phyloP scores from a whole-genome alignment of 371 early-diverging fungal species.

The Mucor circinelloides region DNA sequence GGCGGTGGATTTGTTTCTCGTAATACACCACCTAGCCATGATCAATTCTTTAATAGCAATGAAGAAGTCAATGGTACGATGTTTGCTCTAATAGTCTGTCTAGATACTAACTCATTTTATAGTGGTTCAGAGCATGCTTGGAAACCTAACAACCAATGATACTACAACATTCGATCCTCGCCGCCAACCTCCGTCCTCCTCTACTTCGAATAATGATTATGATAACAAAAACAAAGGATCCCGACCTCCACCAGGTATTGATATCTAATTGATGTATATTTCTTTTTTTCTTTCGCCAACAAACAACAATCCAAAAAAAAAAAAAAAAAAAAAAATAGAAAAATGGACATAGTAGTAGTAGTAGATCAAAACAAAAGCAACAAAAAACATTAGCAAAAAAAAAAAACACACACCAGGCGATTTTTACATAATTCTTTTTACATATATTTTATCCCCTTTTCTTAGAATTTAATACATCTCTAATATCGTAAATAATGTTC shows the following conservation, averaged over 20 bases:
- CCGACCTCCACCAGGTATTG: conserved; percentile 23
- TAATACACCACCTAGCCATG: conserved; percentile 9
- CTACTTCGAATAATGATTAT: conserved; percentile 5
- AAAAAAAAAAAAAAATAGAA: neutral
- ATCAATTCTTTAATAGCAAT: conserved; percentile 13
- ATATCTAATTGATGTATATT: conserved; percentile 7
- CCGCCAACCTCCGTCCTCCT: conserved; percentile 4
- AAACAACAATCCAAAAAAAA: neutral
- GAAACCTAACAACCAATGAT: conserved; percentile 9
- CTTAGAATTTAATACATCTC: conserved; percentile 2
- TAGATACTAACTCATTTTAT: neutral
- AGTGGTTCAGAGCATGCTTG: conserved; percentile 20
- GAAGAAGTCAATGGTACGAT: conserved; percentile 18
- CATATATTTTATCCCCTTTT: conserved; percentile 3
- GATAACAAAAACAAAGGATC: conserved; percentile 13
- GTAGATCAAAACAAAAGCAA: neutral
- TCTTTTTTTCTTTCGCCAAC: neutral
- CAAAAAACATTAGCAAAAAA: neutral
- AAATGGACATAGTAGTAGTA: neutral
- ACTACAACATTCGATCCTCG: conserved; percentile 21
- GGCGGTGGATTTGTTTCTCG: conserved; percentile 13
- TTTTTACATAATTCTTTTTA: neutral
- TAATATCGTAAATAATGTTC: conserved; percentile 2
- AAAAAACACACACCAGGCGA: neutral
- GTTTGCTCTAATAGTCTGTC: neutral